Conservation (phyloP, 2,329 filamentous ascomycete genomes). For the Aspergillus luchuensis region DNA sequence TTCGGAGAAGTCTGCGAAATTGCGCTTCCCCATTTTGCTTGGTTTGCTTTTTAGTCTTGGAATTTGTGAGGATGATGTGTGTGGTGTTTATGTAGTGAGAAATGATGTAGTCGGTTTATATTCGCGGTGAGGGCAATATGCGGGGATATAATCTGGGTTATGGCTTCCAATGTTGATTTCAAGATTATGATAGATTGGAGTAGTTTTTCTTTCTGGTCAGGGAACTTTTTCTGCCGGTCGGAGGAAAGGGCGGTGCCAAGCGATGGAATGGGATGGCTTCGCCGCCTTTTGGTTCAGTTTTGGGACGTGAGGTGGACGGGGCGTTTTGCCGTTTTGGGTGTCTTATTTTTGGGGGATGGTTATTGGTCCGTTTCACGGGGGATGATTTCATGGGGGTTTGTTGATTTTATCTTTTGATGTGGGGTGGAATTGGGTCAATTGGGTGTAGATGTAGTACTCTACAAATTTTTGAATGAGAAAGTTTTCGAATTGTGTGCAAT, state of each 20-base stretch:
- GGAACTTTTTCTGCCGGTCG: background rate
- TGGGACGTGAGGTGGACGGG: too few relatives aligned
- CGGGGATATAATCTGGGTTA: background rate
- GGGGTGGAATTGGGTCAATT: background rate
- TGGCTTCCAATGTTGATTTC: background rate
- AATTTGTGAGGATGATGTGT: background rate
- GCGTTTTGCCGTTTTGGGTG: background rate
- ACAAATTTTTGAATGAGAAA: background rate
- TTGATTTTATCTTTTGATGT: too few relatives aligned
- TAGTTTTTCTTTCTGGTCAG: background rate
- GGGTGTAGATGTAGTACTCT: background rate
- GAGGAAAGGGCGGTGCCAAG: background rate
- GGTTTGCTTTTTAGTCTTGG: background rate
- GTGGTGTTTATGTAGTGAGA: background rate
- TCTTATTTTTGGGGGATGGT: conserved; percentile 3
- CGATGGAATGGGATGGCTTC: background rate
- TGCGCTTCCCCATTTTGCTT: conserved; percentile 44
- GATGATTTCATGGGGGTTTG: background rate
- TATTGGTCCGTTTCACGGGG: background rate
- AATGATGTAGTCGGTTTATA: background rate
- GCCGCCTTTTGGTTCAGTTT: too few relatives aligned
- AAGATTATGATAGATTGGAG: background rate
- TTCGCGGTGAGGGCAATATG: background rate
- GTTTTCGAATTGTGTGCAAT: too few relatives aligned
- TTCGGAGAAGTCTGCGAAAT: conserved; percentile 36